phyloP scores from a whole-genome alignment of 2,329 filamentous ascomycete genomes.

The Aspergillus transmontanensis region DNA sequence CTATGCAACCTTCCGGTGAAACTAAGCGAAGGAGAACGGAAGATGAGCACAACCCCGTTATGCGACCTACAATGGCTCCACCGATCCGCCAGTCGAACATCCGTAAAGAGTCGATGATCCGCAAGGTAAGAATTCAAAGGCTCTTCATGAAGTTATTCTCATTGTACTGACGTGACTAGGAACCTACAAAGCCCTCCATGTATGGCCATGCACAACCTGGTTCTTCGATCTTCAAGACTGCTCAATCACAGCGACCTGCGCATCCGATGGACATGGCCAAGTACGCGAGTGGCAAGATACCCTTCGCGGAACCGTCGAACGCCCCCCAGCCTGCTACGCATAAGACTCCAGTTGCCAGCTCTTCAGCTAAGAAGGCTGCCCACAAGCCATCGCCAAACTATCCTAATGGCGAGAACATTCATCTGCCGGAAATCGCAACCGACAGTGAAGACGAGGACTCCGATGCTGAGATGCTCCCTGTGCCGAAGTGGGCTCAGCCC shows the following conservation, averaged over 20 bases:
- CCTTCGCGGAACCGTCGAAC: conserved; percentile 74
- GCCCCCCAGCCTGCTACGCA: conserved; percentile 48
- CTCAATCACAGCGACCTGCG: conserved; percentile 61
- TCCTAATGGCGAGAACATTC: conserved; percentile 85
- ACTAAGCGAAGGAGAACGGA: conserved; percentile 80
- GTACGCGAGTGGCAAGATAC: conserved; percentile 83
- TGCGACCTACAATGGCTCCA: conserved; percentile 73
- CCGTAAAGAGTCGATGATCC: conserved; percentile 72
- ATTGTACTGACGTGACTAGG: conserved; percentile 19
- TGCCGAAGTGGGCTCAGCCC: conserved; percentile 85
- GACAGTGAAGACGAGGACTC: conserved; percentile 87
- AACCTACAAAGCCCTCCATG: conserved; percentile 43
- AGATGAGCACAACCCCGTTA: conserved; percentile 63
- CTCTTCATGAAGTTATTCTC: not conserved
- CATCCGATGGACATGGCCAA: conserved; percentile 84
- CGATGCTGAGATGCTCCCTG: conserved; percentile 61
- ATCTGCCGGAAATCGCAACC: conserved; percentile 91
- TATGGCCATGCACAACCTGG: conserved; percentile 40
- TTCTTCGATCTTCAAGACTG: conserved; percentile 43
- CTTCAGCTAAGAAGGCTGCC: conserved; percentile 35
- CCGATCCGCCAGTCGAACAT: conserved; percentile 80
- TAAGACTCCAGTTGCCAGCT: conserved; percentile 68
- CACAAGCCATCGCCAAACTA: conserved; percentile 77
- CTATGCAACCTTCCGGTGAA: conserved; percentile 68
- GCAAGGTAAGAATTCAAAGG: conserved; percentile 61